These are phyloP conservation scores for Lichtheimia ornata DNA, from an alignment of 371 early-diverging fungal genomes.

Conservation along the genomic window DNA sequence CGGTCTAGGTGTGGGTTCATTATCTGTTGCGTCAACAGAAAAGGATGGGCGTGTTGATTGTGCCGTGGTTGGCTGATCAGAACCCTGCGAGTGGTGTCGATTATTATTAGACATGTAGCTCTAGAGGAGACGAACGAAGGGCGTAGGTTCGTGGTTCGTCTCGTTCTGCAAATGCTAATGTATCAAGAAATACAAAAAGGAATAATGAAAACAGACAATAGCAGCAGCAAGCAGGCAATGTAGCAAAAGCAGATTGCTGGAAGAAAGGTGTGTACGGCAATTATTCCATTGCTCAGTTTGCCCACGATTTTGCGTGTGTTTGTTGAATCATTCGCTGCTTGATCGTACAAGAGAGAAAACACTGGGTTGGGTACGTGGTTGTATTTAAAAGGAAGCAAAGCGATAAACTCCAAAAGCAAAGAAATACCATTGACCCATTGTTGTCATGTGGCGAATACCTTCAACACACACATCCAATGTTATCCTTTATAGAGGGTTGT, in stretches of 20 bases:
- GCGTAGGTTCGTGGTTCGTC: neutral
- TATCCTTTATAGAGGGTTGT: no score
- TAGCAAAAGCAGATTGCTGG: no score
- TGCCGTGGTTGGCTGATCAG: constrained; percentile 5
- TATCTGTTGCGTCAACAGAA: neutral
- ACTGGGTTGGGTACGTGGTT: constrained; percentile 3
- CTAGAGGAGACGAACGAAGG: neutral
- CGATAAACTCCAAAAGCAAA: neutral
- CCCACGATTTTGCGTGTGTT: neutral
- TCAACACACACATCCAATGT: no score
- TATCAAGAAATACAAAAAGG: no score
- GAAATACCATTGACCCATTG: neutral
- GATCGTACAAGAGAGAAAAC: neutral
- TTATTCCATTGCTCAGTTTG: neutral
- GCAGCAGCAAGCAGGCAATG: neutral
- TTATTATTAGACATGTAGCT: constrained; percentile 10
- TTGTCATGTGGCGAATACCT: no score
- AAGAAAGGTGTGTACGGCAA: constrained; percentile 1
- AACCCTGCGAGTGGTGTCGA: constrained; percentile 15
- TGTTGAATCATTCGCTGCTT: no score
- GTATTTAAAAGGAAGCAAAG: constrained; percentile 9
- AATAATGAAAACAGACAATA: neutral
- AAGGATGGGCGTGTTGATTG: neutral
- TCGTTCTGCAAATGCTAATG: no score
- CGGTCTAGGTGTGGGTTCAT: neutral